Evolutionary conservation across 768 basidiomycete genomes (phyloP).

Genomic region (Neoboletus magnificus): DNA sequence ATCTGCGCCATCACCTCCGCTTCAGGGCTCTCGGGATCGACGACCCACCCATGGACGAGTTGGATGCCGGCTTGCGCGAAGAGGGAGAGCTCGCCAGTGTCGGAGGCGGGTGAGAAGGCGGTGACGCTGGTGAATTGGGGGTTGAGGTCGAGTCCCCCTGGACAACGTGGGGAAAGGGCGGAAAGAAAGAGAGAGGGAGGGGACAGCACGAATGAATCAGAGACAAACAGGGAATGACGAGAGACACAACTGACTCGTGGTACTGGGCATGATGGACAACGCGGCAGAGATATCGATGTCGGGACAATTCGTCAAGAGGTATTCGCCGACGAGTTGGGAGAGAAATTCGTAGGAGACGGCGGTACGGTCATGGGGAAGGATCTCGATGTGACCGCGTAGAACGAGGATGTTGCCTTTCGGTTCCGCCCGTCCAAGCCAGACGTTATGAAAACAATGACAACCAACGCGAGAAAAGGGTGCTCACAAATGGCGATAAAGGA

Average conservation of each 20-base stretch:
- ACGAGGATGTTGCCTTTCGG: slow-evolving; percentile 79
- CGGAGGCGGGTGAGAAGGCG: slow-evolving; percentile 62
- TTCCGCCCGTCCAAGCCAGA: not conserved
- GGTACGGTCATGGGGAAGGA: slow-evolving; percentile 60
- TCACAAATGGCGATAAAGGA: slow-evolving; percentile 88
- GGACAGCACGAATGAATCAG: not conserved
- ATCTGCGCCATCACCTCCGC: slow-evolving; percentile 48
- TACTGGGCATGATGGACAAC: slow-evolving; percentile 47
- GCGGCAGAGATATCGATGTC: slow-evolving; percentile 34
- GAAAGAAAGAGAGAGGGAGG: not conserved
- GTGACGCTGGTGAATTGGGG: slow-evolving; percentile 72
- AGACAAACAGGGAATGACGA: not conserved
- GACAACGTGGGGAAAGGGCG: not conserved
- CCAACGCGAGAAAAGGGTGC: not conserved
- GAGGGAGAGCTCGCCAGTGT: slow-evolving; percentile 76
- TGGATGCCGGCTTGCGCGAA: slow-evolving; percentile 80
- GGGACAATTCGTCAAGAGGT: slow-evolving; percentile 59
- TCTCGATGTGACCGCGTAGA: slow-evolving; percentile 74
- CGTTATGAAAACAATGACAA: not conserved
- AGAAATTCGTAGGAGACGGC: slow-evolving; percentile 84
- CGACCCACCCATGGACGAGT: slow-evolving; percentile 83
- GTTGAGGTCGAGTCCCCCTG: slow-evolving; percentile 89
- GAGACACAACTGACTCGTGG: slow-evolving; percentile 57
- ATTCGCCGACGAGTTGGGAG: slow-evolving; percentile 79
- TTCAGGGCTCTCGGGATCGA: slow-evolving; percentile 49